Conservation (phyloP, 495 filamentous ascomycete genomes). For the Terfezia boudieri region DNA sequence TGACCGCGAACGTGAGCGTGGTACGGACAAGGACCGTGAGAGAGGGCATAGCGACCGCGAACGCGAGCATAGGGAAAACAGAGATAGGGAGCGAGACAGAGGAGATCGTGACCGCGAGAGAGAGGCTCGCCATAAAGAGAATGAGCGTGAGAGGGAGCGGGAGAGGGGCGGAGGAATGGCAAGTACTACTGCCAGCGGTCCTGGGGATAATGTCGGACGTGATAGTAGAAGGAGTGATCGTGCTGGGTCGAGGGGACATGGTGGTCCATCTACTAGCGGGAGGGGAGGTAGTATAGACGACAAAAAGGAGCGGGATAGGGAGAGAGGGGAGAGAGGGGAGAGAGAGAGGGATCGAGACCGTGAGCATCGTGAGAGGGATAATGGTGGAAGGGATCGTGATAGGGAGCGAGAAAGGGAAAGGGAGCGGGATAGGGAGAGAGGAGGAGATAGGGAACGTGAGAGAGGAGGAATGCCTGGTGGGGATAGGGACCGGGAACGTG, state of each 20-base stretch:
- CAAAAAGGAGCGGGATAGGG: background rate
- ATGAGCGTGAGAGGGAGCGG: constrained; percentile 9
- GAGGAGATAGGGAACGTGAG: background rate
- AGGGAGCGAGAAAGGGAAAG: constrained; percentile 5
- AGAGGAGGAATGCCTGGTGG: background rate
- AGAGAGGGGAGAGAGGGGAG: background rate
- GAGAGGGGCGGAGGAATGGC: constrained; percentile 3
- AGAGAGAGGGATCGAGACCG: constrained; percentile 4
- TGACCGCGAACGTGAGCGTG: constrained; percentile 1
- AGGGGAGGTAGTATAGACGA: background rate
- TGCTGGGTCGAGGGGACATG: background rate
- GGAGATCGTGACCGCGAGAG: constrained; percentile 1
- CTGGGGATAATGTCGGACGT: background rate
- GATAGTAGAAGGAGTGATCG: constrained; percentile 1
- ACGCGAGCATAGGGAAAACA: background rate
- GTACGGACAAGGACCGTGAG: constrained; percentile 1
- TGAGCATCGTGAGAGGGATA: constrained; percentile 3
- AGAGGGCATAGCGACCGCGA: constrained; percentile 2
- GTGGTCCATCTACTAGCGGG: background rate
- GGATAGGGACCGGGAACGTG: constrained; percentile 4
- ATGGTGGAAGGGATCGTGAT: constrained; percentile 9
- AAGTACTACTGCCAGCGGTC: background rate
- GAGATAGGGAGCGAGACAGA: background rate
- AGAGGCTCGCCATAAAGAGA: background rate
- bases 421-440: constrained; percentile 8